A percentile compares a stretch with the other conserved stretches of the same genome.
phyloP scores from a whole-genome alignment of 495 filamentous ascomycete species.

The Aspergillus incahuasiensis region DNA sequence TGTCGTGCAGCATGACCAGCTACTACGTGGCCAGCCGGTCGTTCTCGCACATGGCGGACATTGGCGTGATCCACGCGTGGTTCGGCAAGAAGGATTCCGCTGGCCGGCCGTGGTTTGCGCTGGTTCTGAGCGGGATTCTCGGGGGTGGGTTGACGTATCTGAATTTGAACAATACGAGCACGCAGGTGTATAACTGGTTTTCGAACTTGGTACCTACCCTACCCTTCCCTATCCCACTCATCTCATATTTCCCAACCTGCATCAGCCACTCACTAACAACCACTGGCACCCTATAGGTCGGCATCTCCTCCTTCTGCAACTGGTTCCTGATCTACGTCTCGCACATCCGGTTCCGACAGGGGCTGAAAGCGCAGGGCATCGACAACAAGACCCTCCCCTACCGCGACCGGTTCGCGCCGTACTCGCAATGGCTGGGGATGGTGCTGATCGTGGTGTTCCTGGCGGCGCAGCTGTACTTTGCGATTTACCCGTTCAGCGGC shows the following conservation, averaged over 20 bases:
- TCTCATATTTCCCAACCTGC: no score
- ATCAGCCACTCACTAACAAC: no score
- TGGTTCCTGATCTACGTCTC: constrained; percentile 59
- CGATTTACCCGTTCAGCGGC: constrained; percentile 32
- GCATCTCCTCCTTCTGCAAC: constrained; percentile 25
- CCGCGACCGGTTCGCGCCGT: constrained; percentile 53
- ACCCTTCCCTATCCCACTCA: no score
- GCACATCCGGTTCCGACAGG: constrained; percentile 59
- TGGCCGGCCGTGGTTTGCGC: constrained; percentile 21
- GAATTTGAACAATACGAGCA: constrained; percentile 20
- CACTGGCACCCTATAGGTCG: no score
- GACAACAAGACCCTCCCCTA: constrained; percentile 49
- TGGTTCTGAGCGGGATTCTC: constrained; percentile 20
- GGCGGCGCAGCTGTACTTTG: constrained; percentile 52
- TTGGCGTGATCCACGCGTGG: constrained; percentile 23
- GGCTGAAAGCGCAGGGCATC: constrained; percentile 52
- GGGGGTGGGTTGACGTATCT: constrained; percentile 29
- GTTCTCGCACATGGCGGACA: constrained; percentile 24
- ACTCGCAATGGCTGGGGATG: constrained; percentile 54
- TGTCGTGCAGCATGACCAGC: constrained; percentile 28
- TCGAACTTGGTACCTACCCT: constrained; percentile 19
- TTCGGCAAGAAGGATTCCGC: constrained; percentile 25
- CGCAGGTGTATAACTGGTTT: constrained; percentile 26
- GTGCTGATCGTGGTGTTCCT: constrained; percentile 55
- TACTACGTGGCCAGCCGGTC: constrained; percentile 28